These are phyloP conservation scores for Malassezia nana DNA, from an alignment of 1,284 basidiomycete genomes.

Conservation along the genomic window DNA sequence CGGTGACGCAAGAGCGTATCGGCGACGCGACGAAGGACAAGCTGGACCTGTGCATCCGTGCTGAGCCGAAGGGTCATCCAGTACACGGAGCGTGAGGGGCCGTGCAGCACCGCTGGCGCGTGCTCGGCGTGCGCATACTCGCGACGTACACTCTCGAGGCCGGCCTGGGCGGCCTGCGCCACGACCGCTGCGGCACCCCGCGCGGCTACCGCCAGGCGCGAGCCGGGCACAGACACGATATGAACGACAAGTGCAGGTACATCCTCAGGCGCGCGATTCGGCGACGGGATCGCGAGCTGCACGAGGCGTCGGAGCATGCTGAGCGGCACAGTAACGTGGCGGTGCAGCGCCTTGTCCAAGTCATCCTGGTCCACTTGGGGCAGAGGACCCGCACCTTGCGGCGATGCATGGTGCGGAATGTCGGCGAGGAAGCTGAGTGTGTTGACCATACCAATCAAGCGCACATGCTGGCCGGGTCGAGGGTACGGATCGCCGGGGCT, in stretches of 20 bases:
- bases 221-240: conserved; percentile 26
- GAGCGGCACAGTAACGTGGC: conserved; percentile 31
- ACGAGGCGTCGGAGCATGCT: conserved; percentile 26
- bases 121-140: conserved; percentile 13
- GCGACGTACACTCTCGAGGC: conserved; percentile 27
- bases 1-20: neutral
- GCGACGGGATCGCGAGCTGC: conserved; percentile 23
- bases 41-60: neutral
- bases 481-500: conserved; percentile 46
- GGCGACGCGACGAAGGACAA: neutral
- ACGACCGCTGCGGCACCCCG: conserved; percentile 29
- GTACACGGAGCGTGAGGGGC: neutral
- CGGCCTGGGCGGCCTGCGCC: conserved; percentile 27
- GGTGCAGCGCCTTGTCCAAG: conserved; percentile 24
- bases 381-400: conserved; percentile 3
- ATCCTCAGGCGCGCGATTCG: conserved; percentile 19
- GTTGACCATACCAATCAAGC: conserved; percentile 37
- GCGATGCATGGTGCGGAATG: conserved; percentile 9
- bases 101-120: neutral
- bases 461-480: conserved; percentile 33
- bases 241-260: conserved; percentile 22
- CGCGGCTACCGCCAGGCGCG: conserved; percentile 23
- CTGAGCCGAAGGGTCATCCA: neutral
- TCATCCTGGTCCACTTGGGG: conserved; percentile 12
- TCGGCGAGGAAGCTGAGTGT: conserved; percentile 31